Percentiles rank a stretch among this genome's conserved stretches.
phyloP scores from a whole-genome alignment of 2,329 filamentous ascomycete species.

The Parafenestella ontariensis region DNA sequence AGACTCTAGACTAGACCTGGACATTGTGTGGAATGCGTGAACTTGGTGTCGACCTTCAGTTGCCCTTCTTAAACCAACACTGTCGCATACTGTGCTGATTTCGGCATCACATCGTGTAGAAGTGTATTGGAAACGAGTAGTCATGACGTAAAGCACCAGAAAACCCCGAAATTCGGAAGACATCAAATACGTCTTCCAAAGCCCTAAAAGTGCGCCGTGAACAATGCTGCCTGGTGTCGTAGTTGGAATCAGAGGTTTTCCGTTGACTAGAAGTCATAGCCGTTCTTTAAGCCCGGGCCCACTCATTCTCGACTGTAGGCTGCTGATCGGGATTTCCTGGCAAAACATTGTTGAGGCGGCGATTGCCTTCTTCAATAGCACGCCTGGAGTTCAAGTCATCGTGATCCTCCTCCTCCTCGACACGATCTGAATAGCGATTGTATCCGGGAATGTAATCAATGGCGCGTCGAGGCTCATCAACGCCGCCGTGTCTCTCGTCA shows the following conservation, averaged over 20 bases:
- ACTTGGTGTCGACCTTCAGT: neutral
- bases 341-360: constrained; percentile 24
- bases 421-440: constrained; percentile 38
- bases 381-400: constrained; percentile 16
- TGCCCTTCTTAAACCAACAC: too few species aligned
- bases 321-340: constrained; percentile 25
- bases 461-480: constrained; percentile 26
- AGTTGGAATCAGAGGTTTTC: too few species aligned
- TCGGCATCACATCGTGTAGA: too few species aligned
- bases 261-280: too few species aligned
- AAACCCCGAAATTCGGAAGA: too few species aligned
- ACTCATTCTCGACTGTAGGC: constrained; percentile 35
- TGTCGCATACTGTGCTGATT: neutral
- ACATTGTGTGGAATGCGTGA: neutral
- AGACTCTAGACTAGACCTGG: neutral
- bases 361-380: constrained; percentile 28
- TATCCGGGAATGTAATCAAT: constrained; percentile 42
- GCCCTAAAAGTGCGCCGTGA: too few species aligned
- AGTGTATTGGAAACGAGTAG: too few species aligned
- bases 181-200: too few species aligned
- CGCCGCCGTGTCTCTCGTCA: constrained; percentile 34
- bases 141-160: too few species aligned
- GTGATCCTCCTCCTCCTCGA: constrained; percentile 36
- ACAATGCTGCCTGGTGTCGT: too few species aligned
- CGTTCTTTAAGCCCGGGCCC: constrained; percentile 22